These are phyloP conservation scores for Cercospora citrullina DNA, from an alignment of 2,329 filamentous ascomycete genomes.

Conservation along the genomic window DNA sequence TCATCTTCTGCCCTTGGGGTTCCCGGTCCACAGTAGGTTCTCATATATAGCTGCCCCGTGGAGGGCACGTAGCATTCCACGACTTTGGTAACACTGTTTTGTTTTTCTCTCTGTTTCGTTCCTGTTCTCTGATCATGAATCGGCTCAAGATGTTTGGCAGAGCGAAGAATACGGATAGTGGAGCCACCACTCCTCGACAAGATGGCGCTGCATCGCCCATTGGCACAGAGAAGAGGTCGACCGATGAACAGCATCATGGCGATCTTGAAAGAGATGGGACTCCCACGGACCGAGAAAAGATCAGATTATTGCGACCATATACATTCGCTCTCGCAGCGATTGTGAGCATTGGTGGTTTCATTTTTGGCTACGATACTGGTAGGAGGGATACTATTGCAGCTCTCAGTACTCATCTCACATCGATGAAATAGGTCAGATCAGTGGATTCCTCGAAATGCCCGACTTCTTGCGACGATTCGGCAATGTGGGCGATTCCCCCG, in stretches of 20 bases:
- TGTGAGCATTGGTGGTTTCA: conserved; percentile 42
- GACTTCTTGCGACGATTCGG: conserved; percentile 58
- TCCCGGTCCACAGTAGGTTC: conserved; percentile 10
- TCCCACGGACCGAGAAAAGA: conserved; percentile 29
- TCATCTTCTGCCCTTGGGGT: conserved; percentile 11
- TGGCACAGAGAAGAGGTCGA: not conserved
- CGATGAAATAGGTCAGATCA: conserved; percentile 60
- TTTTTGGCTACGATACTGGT: conserved; percentile 43
- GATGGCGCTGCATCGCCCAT: conserved; percentile 8
- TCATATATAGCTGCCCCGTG: conserved; percentile 13
- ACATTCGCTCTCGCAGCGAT: conserved; percentile 40
- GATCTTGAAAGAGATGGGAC: conserved; percentile 26
- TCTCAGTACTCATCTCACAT: not conserved
- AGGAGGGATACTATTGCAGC: not conserved
- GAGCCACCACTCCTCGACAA: conserved; percentile 14
- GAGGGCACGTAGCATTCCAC: not conserved
- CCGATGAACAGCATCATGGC: conserved; percentile 7
- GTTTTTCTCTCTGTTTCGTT: not conserved
- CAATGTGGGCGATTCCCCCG: conserved; percentile 36
- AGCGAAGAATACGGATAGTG: conserved; percentile 9
- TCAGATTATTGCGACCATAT: conserved; percentile 31
- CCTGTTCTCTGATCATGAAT: not conserved
- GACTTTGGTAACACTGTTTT: conserved; percentile 1
- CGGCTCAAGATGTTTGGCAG: not conserved
- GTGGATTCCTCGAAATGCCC: conserved; percentile 61